phyloP scores from a whole-genome alignment of 2,329 filamentous ascomycete species.

The Scytalidium sp. region DNA sequence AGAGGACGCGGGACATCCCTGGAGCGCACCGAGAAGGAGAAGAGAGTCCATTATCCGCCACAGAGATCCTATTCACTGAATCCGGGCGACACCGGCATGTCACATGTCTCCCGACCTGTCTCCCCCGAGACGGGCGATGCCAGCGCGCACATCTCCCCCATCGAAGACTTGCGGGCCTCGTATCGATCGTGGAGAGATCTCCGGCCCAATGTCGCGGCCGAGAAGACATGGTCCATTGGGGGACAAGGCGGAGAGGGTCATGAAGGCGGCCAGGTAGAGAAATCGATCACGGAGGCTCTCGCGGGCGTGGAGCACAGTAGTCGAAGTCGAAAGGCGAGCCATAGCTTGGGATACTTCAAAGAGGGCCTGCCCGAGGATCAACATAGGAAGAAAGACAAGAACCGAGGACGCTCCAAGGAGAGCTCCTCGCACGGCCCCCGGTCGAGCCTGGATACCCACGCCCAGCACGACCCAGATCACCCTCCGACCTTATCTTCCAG shows the following conservation, averaged over 20 bases:
- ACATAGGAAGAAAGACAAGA: constrained; percentile 48
- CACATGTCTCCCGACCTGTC: constrained; percentile 18
- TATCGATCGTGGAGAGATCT: constrained; percentile 30
- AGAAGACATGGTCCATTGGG: constrained; percentile 65
- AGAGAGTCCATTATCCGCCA: constrained; percentile 29
- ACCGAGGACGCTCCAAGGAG: constrained; percentile 27
- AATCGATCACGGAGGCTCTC: constrained; percentile 61
- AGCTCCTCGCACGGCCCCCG: constrained; percentile 7
- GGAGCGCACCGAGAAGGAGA: constrained; percentile 41
- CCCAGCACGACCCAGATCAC: neutral
- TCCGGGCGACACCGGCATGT: constrained; percentile 31
- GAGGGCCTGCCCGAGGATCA: constrained; percentile 62
- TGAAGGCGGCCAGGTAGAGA: constrained; percentile 59
- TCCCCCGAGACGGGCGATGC: constrained; percentile 11
- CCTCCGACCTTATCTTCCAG: neutral
- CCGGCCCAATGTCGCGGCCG: constrained; percentile 28
- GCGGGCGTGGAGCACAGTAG: constrained; percentile 60
- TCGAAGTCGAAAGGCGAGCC: constrained; percentile 65
- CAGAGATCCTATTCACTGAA: constrained; percentile 25
- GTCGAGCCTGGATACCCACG: neutral
- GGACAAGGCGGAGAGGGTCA: constrained; percentile 50
- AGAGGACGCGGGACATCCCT: constrained; percentile 35
- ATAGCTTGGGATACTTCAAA: constrained; percentile 65
- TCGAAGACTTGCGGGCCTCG: constrained; percentile 25
- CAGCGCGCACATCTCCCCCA: constrained; percentile 23